Conservation (phyloP, 2,329 filamentous ascomycete genomes). For the Trichoderma semiorbis region DNA sequence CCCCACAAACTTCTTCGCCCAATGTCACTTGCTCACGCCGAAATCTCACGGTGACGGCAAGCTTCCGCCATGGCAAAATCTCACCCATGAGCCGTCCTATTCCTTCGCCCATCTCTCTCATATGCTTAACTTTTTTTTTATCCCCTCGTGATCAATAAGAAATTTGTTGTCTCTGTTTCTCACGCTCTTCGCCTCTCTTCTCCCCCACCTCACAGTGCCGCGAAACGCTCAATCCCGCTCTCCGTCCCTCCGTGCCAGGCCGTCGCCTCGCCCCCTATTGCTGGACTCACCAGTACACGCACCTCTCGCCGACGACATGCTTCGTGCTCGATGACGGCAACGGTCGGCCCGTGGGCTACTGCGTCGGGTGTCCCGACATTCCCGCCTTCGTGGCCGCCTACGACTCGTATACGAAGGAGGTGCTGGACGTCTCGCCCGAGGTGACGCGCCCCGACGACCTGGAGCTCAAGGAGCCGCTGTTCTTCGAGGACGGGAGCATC, state of each 20-base stretch:
- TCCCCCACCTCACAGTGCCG: conserved; percentile 39
- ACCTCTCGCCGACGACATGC: conserved; percentile 43
- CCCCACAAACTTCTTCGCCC: background rate
- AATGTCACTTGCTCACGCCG: background rate
- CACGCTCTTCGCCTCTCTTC: background rate
- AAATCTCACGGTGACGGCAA: conserved; percentile 2
- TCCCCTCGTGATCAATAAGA: background rate
- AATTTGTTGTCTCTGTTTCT: background rate
- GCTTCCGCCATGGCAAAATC: background rate
- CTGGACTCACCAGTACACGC: conserved; percentile 50
- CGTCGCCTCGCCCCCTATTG: conserved; percentile 44
- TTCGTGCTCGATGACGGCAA: conserved; percentile 48
- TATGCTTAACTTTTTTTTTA: background rate
- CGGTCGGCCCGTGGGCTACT: conserved; percentile 47
- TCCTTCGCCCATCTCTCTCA: background rate
- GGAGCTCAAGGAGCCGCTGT: conserved; percentile 33
- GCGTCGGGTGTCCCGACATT: conserved; percentile 45
- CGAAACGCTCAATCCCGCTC: conserved; percentile 43
- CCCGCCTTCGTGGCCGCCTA: conserved; percentile 38
- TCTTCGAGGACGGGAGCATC: conserved; percentile 24
- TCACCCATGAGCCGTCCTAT: background rate
- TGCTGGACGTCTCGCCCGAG: conserved; percentile 32
- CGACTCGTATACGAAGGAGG: conserved; percentile 34
- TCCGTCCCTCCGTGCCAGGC: conserved; percentile 34
- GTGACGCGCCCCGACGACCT: conserved; percentile 25